A percentile compares a stretch with the other conserved stretches of the same genome.
Conservation (phyloP, 345 rosid species). For the rapeseed (Brassica napus) region Da-Ae NC_063435.1:1324501-1325000, state of each 20-base stretch:
- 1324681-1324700: background rate
- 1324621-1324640: background rate
- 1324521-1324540: background rate
- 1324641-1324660: background rate
- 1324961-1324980: constrained; percentile 83
- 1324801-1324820: constrained; percentile 55
- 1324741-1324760: constrained; percentile 76
- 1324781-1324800: constrained; percentile 55
- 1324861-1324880: background rate
- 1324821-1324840: constrained; percentile 77
- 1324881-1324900: background rate
- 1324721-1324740: constrained; percentile 56
- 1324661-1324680: background rate
- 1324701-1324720: constrained; percentile 46
- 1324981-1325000: constrained; percentile 85
- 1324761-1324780: constrained; percentile 70
- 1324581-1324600: background rate
- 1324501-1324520: background rate
- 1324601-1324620: background rate
- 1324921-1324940: background rate
- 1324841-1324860: constrained; percentile 44
- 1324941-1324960: constrained; percentile 79
- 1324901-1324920: background rate
- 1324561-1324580: background rate
- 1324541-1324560: background rate